Base-by-base conservation (phyloP, 352 stramenopile species). In the Saprolegnia parasitica region DNA sequence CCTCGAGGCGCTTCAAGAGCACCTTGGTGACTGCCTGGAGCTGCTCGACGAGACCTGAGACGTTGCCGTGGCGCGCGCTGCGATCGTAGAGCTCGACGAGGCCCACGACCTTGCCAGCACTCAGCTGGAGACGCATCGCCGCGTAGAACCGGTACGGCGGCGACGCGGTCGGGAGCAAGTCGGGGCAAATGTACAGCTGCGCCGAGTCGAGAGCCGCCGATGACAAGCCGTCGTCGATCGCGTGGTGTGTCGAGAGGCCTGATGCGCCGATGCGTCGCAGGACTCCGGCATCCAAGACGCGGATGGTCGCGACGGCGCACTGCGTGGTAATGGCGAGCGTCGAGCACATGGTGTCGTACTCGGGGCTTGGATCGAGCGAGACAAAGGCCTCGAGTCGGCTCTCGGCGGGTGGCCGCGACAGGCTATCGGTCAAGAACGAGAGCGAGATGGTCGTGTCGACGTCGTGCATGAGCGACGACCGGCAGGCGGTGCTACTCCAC, bases 331-430 rank as follows among this genome's bases (percentile, higher is more conserved):
- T 49, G 18, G 42, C 42, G 42, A 49, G 42, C 42, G 42, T 49
- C 42, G 42, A 49, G 42, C 42, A n/a, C 42, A 49, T 49, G 42
- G 42, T 49, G 42, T 49, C 42, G 42, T 49, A 49, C 42, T 49
- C 42, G 42, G 42, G 3, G 42, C 42, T n/a, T 8, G 42, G 42
- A 3, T 49, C 42, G 42, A 49, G 42, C 42, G 42, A n/a, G 13
- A 49, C 42, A n/a, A n/a, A n/a, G 13, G 42, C 18, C 3, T 49
- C 42, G 42, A 35, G 29, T 35, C 5, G 29, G 29, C 2, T 35
- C 42, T n/a, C 42, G 42, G 42, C 3, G 3, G 42, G 42, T 10
- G 42, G 29, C 29, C 5, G 29, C 29, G 5, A 2, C 1, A 49
- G 42, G 42, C 13, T 49, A 4, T 49, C 42, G 4, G 4, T 15